Percentiles rank a stretch among this genome's conserved stretches.
Evolutionary conservation across 164 flowering plant species (phyloP).

Genomic region (Annona cherimola): DNA sequence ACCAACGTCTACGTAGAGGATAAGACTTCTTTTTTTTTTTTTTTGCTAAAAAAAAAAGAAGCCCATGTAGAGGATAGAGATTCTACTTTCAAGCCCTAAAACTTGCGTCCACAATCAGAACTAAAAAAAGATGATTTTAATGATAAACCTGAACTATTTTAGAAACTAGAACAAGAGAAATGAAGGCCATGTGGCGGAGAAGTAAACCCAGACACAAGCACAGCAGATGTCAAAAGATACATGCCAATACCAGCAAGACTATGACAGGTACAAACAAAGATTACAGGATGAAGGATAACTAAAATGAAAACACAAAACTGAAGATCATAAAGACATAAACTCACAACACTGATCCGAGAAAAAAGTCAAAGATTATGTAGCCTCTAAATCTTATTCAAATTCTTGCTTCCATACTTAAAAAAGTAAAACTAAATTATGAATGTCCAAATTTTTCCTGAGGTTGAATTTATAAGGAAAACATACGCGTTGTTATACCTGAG

Average conservation of each 20-base stretch:
- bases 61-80: no score
- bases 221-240: background rate
- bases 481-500: constrained; percentile 58
- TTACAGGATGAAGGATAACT: background rate
- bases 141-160: no score
- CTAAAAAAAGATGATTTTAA: no score
- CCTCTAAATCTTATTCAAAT: no score
- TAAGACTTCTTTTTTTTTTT: no score
- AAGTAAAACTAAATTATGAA: background rate
- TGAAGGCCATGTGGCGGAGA: background rate
- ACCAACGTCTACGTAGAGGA: no score
- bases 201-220: background rate
- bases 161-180: no score
- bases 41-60: no score
- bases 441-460: background rate
- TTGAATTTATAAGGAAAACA: background rate
- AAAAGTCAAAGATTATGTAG: background rate
- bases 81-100: no score
- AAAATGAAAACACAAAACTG: background rate
- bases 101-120: no score
- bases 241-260: background rate
- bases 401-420: background rate
- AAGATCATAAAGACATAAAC: background rate
- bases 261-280: background rate
- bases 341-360: background rate